phyloP scores from a whole-genome alignment of 2,329 filamentous ascomycete genomes.

The Neofusicoccum sp. region DNA sequence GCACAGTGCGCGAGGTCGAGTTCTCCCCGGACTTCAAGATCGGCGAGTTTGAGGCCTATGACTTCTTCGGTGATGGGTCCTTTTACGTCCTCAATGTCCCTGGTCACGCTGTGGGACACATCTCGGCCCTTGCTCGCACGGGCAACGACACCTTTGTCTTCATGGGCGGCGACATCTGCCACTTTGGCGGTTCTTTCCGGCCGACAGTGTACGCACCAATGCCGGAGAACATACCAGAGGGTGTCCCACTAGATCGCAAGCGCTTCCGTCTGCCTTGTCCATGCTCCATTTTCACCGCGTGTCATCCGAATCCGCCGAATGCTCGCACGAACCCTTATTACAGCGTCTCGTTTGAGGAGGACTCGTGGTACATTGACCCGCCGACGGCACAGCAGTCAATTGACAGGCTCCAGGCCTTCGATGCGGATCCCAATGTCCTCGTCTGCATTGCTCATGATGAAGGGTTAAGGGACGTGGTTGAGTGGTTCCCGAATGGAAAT shows the following conservation, averaged over 20 bases:
- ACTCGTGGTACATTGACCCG: constrained; percentile 15
- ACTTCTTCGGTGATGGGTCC: constrained; percentile 57
- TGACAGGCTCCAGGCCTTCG: constrained; percentile 25
- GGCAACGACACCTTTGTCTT: constrained; percentile 28
- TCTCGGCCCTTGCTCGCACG: constrained; percentile 50
- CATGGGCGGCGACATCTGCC: constrained; percentile 30
- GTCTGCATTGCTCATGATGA: constrained; percentile 31
- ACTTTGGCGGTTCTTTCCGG: constrained; percentile 28
- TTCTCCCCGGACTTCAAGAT: constrained; percentile 31
- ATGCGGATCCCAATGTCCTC: constrained; percentile 26
- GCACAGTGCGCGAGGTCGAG: constrained; percentile 18
- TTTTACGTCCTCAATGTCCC: constrained; percentile 57
- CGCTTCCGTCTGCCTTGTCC: constrained; percentile 15
- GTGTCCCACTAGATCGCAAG: not conserved
- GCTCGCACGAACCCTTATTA: constrained; percentile 14
- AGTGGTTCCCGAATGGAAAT: constrained; percentile 25
- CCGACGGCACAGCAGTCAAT: constrained; percentile 23
- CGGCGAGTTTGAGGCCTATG: constrained; percentile 48
- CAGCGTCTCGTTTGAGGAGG: not conserved
- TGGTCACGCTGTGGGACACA: constrained; percentile 53
- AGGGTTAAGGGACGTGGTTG: constrained; percentile 26
- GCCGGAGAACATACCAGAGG: constrained; percentile 10
- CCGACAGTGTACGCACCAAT: constrained; percentile 23
- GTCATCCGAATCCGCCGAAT: constrained; percentile 11
- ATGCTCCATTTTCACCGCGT: constrained; percentile 9